Base-by-base conservation (phyloP, 257 asterid genomes). In the Misopates orontium region DNA sequence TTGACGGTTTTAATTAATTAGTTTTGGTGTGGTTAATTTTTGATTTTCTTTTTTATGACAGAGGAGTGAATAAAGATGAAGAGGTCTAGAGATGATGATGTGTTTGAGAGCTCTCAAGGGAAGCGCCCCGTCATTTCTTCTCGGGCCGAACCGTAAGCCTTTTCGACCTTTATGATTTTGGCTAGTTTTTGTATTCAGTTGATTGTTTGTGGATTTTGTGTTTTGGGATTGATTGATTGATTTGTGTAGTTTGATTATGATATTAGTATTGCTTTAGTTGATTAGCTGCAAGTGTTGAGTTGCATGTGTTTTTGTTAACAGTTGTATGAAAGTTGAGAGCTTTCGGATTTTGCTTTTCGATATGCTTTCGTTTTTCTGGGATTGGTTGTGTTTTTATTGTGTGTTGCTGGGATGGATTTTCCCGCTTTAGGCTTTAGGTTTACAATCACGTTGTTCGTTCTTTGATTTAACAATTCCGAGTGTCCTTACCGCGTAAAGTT, bases 21-120 rank as follows among this genome's bases (percentile, higher is more conserved):
- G 7, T 28, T 28, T 28, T 36, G 11, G 76, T 74, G 70, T 70
- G 69, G 56, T 77, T 71, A 65, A 69, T 73, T 41, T 67, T 36
- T 75, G 56, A 68, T 72, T 78, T 48, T 49, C 13, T 39, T 54
- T 47, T 49, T 60, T 40, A 40, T 61, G 53, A 74, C 79, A 80
- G 90, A 81, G 63, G 31, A 59, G 77, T 50, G 81, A 72, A 70
- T 68, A 68, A 36, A 73, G 74, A 86, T 92, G 97, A 85, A 83
- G 89, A 82, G 86, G 96, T 72, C 82, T 41, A 68, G 83, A 75
- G 96, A 89, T 61, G 97, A 71, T 69, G 87, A 77, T 70, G 73
- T 71, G 52, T 73, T 62, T 67, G 68, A 48, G 82, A 79, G 67
- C 64, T 70, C 91, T 79, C 90, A 79, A 66, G 73, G 68, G 61